Conservation (phyloP, 208 protist species). For the Lotmaria passim region DNA sequence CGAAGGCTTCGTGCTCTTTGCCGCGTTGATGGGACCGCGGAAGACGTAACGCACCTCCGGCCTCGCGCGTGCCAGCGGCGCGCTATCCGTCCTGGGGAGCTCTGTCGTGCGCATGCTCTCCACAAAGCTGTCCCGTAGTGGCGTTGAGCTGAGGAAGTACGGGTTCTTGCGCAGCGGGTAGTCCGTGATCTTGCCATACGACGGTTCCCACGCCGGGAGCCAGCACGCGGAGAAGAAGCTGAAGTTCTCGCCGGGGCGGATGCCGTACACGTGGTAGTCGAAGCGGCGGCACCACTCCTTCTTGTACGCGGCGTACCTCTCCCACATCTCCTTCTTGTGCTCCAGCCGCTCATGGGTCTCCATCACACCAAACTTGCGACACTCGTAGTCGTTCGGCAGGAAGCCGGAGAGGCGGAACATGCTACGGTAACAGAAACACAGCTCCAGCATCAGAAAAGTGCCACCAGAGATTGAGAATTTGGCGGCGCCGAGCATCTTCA, state of each 20-base stretch:
- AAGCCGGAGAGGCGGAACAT: constrained; percentile 81
- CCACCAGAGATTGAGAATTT: constrained; percentile 37
- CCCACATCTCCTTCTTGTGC: constrained; percentile 80
- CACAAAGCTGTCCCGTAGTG: constrained; percentile 65
- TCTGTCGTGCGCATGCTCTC: constrained; percentile 59
- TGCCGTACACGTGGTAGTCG: constrained; percentile 91
- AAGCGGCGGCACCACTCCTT: constrained; percentile 90
- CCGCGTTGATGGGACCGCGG: constrained; percentile 54
- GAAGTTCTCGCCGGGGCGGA: constrained; percentile 84
- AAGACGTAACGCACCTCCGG: constrained; percentile 87
- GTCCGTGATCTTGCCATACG: constrained; percentile 72
- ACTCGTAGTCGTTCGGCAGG: constrained; percentile 89
- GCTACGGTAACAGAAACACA: constrained; percentile 84
- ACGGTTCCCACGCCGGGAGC: constrained; percentile 65
- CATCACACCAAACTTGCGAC: constrained; percentile 86
- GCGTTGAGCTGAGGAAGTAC: constrained; percentile 85
- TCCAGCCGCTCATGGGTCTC: constrained; percentile 79
- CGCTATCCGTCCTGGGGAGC: constrained; percentile 53
- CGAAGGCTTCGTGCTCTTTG: constrained; percentile 20
- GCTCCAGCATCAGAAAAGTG: constrained; percentile 68
- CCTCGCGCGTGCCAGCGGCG: constrained; percentile 61
- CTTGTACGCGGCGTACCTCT: constrained; percentile 90
- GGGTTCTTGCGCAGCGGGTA: constrained; percentile 90
- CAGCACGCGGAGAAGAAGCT: constrained; percentile 86
- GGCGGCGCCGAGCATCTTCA: constrained; percentile 46